Evolutionary conservation across 1,284 basidiomycete genomes (phyloP), one percentile per base, ranked within the genome.

Genomic region (Boletus albobrunnescens): DNA sequence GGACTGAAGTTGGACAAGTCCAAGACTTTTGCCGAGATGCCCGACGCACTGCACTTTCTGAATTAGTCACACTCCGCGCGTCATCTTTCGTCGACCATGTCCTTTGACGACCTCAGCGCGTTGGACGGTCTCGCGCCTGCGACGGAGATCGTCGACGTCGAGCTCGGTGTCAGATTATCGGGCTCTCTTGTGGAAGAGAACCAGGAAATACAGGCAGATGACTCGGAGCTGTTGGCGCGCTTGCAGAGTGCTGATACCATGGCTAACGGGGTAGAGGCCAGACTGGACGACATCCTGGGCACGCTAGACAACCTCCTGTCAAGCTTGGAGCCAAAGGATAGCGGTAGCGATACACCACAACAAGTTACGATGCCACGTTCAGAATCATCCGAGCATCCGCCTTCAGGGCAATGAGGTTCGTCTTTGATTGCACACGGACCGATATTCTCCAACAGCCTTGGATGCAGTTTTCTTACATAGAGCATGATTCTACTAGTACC

Each of bases 291-390:
- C 24, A 67, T 87, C 27, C 64, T 87, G 43, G 71, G 60, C 33
- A 75, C 76, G 46, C 64, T 87, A 41, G 81, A 87, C 58, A 55
- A 54, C 10, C 61, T 87, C 16, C 57, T 87, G n/a, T 63, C 64
- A 13, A 61, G 61, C 9, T 59, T 84, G 20, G 77, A 76, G 50
- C 32, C 33, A 33, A 40, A 41, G 16, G 44, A 49, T 35, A 33
- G 20, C 30, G 24, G 44, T 3, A 35, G 20, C 27, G 27, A 45
- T 3, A 28, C 31, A 11, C 9, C 40, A 17, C 50, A 41, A 32
- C 45, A 41, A 31, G 44, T 6, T 22, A 17, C 17, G 17, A 38
- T 20, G 23, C 28, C 42, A 13, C 17, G 14, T 32, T 42, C 47
- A n/a, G 47, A 55, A 23, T 16, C 39, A 17, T 26, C 40, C 16